Evolutionary conservation across 1,139 yeast genomes (phyloP), one percentile per base, ranked within the genome.

Genomic region (Taphrina pruni): DNA sequence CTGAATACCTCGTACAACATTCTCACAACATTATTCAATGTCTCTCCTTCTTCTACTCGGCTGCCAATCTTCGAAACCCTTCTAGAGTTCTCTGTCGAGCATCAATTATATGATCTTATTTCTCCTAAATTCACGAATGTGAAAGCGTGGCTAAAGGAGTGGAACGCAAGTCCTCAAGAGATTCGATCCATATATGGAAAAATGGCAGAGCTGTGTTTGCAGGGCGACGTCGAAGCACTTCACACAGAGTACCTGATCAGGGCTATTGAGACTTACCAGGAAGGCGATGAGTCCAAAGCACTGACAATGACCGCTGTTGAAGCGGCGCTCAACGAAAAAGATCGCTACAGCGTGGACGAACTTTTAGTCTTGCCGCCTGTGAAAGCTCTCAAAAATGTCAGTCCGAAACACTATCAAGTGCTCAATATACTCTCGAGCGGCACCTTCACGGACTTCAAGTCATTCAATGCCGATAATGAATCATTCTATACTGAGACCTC

Each of bases 11-110:
- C 76, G 62, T 77, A 78, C 58, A 73, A 80, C 2, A 79, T 81
- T 20, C 73, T 81, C 61, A 76, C 81, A 62, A 80, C 80, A 72
- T 75, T 81, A 54, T 81, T 81, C 77, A 82, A 81, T 74, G 76
- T 80, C 45, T 73, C 81, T 52, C 77, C 79, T 26, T 71, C 73
- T 20, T 70, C 72, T 11, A 72, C 75, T 50, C 76, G 80, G 65
- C 74, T 75, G 57, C 73, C 72, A 35, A 80, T 81, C 6, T 78
- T 81, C 73, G 64, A 65, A 69, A 72, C 77, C 51, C 76, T 81
- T 48, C 70, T 81, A 55, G 75, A 78, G 35, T 74, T 79, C 54
- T 78, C 82, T 14, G 75, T 72, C 21, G 72, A 74, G 54, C 76
- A 80, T 39, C 76, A 76, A 65, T 75, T 79, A 69, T 72, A 76